phyloP scores from a whole-genome alignment of 495 filamentous ascomycete genomes.

The Penicillium waksmanii region DNA sequence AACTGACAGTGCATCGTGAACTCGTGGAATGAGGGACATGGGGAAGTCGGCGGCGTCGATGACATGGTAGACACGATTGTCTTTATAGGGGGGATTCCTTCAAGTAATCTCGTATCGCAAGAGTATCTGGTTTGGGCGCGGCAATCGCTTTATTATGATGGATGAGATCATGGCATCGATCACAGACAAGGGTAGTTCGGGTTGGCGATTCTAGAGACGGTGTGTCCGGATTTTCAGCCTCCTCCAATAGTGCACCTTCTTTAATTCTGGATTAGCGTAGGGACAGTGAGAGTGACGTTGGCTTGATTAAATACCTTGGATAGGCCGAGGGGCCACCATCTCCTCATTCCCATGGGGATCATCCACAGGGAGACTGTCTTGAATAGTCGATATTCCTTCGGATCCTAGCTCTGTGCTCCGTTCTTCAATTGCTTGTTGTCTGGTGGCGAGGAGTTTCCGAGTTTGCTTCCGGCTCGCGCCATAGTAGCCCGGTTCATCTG shows the following conservation, averaged over 20 bases:
- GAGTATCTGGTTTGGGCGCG: conserved; percentile 75
- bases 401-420: conserved; percentile 18
- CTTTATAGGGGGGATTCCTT: conserved; percentile 80
- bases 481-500: conserved; percentile 80
- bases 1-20: conserved; percentile 60
- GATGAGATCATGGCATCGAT: conserved; percentile 80
- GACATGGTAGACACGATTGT: conserved; percentile 96
- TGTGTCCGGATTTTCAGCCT: conserved; percentile 33
- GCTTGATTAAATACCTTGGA: conserved; percentile 21
- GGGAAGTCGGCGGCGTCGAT: conserved; percentile 98
- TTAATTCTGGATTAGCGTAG: conserved; percentile 5
- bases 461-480: conserved; percentile 54
- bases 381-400: conserved; percentile 14
- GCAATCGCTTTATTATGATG: conserved; percentile 72
- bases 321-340: conserved; percentile 21
- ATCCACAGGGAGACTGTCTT: conserved; percentile 6
- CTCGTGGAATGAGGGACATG: conserved; percentile 77
- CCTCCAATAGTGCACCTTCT: conserved; percentile 45
- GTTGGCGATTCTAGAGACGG: conserved; percentile 18
- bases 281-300: neutral
- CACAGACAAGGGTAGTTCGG: conserved; percentile 61
- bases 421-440: conserved; percentile 48
- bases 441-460: conserved; percentile 38
- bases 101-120: conserved; percentile 79
- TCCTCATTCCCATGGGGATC: neutral